Evolutionary conservation across 2,329 filamentous ascomycete genomes (phyloP).

Genomic region (Cordyceps fumosorosea): DNA sequence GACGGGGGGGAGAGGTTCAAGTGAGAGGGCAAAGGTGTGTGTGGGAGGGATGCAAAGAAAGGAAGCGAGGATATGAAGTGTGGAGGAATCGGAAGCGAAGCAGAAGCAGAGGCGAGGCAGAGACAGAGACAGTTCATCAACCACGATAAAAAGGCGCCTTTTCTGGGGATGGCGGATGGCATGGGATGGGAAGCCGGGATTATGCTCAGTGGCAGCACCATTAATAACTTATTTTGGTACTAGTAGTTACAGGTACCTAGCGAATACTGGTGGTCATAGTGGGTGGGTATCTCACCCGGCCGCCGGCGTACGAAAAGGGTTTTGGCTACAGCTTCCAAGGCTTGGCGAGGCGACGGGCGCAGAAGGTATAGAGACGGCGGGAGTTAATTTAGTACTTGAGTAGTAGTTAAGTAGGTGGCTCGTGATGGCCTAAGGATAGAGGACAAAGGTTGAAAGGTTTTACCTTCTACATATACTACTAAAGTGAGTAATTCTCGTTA

Average conservation of each 20-base stretch:
- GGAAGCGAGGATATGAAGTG: not conserved
- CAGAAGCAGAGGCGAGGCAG: not conserved
- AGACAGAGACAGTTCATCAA: not conserved
- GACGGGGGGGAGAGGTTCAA: not conserved
- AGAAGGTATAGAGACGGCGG: not conserved
- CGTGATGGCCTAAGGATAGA: too few species aligned
- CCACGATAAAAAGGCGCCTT: not conserved
- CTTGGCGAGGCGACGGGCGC: not conserved
- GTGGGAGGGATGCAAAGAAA: not conserved
- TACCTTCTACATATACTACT: too few species aligned
- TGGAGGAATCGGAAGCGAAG: not conserved
- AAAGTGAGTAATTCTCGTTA: too few species aligned
- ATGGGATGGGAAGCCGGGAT: not conserved
- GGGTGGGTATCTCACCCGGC: not conserved
- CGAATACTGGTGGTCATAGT: not conserved
- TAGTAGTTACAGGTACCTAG: too few species aligned
- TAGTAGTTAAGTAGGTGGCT: too few species aligned
- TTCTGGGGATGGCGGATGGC: not conserved
- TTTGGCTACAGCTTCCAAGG: not conserved
- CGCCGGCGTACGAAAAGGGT: not conserved
- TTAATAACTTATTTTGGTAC: too few species aligned
- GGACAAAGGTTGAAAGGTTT: too few species aligned
- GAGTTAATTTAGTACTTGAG: too few species aligned
- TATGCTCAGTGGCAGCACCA: too few species aligned
- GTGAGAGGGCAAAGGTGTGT: not conserved